Percentiles rank a stretch among this genome's conserved stretches.
These are phyloP conservation scores for Russula vinacea DNA, from an alignment of 768 basidiomycete genomes.

Conservation along the genomic window DNA sequence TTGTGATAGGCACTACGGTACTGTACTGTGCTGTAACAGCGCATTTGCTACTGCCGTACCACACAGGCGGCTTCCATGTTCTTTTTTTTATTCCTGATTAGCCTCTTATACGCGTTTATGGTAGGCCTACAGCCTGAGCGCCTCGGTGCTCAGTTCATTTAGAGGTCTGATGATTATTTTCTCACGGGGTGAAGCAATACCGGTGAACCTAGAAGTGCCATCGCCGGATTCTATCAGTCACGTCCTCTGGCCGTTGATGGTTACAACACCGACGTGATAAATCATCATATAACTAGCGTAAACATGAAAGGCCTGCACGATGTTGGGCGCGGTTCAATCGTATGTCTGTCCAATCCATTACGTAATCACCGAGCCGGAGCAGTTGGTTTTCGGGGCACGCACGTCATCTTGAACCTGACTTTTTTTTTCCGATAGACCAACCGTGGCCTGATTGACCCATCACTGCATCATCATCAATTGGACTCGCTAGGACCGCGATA, in stretches of 20 bases:
- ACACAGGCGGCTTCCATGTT: not conserved
- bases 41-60: not conserved
- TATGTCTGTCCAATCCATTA: too few species aligned
- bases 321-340: too few species aligned
- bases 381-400: not conserved
- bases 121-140: not conserved
- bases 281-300: not conserved
- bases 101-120: not conserved
- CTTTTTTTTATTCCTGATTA: not conserved
- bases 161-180: not conserved
- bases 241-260: not conserved
- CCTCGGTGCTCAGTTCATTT: not conserved
- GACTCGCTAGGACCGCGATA: not conserved
- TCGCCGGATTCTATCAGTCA: not conserved
- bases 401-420: not conserved
- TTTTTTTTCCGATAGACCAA: not conserved
- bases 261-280: not conserved
- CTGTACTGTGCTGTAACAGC: too few species aligned
- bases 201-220: not conserved
- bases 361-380: not conserved
- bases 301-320: not conserved
- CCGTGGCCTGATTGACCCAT: not conserved
- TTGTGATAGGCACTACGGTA: not conserved
- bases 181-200: not conserved
- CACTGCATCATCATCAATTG: not conserved